Evolutionary conservation across 495 filamentous ascomycete genomes (phyloP), one percentile per base, ranked within the genome.

Genomic region (Jackrogersella multiformis): DNA sequence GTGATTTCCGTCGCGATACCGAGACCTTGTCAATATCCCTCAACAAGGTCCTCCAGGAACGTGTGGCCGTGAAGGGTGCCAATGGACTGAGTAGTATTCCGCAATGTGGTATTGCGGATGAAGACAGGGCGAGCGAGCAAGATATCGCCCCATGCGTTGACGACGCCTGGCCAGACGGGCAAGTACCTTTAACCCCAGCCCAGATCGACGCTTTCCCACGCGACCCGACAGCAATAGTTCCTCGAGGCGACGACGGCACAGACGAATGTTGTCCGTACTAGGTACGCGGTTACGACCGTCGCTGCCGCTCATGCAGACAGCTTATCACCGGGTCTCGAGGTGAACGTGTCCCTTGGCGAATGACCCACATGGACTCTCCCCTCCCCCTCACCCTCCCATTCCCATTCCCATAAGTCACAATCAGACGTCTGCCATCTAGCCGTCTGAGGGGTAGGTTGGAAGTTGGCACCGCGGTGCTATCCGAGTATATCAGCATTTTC

Each of bases 21-120:
- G 74, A 74, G 64, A 69, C 66, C 0, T 20, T 76, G 0, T 57
- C 54, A 2, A 45, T 69, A 44, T 62, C 72, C 2, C 49, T 73
- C 0, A 15, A 20, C 5, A 72, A 55, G 39, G 72, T 70, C 16
- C 41, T 72, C 13, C 23, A 63, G 16, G 72, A 74, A 30, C 67
- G 72, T 28, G 2, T 44, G 32, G 18, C 67, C 1, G 12, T 62
- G 0, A 51, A 26, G 10, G 38, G 8, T 12, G 9, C 28, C 30
- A 15, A 44, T 28, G 7, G 42, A 21, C 12, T 23, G 38, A 9
- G 8, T 41, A 35, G 34, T 20, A 34, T 57, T 4, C 71, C 71
- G 21, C 35, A 21, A 5, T 56, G 64, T 46, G 69, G 72, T n/a
- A 71, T 74, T n/a, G 18, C 72, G 24, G 56, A 71, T 5, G 56